Percentiles rank a stretch among this genome's conserved stretches.
phyloP scores from a whole-genome alignment of 1,284 basidiomycete genomes.

The Wallemia mellicola region DNA sequence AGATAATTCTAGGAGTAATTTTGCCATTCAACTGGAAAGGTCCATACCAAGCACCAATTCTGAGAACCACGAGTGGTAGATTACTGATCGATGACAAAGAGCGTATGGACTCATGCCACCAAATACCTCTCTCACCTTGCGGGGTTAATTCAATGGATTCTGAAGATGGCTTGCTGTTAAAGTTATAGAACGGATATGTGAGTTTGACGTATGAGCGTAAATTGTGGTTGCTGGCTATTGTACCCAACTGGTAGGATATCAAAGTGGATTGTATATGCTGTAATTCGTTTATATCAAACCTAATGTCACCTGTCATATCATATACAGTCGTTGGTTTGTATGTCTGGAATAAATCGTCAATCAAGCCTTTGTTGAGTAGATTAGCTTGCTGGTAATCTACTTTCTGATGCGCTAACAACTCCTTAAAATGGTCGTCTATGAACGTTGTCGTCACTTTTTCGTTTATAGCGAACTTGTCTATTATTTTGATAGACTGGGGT shows the following conservation, averaged over 20 bases:
- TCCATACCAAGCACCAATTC: not conserved
- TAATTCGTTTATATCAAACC: conserved; percentile 5
- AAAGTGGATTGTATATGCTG: conserved; percentile 1
- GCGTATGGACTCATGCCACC: not conserved
- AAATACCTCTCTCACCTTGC: not conserved
- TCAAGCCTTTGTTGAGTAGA: not conserved
- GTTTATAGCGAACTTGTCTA: not conserved
- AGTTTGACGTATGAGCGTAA: not conserved
- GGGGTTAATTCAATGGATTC: not conserved
- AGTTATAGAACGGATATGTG: not conserved
- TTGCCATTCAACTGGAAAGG: not conserved
- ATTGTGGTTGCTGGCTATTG: not conserved
- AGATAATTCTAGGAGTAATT: not conserved
- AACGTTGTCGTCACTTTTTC: not conserved
- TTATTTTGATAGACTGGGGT: not conserved
- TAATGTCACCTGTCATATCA: conserved; percentile 8
- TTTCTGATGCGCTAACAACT: not conserved
- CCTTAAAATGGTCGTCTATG: not conserved
- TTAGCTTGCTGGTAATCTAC: not conserved
- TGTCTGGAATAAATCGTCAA: not conserved
- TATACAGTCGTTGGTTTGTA: conserved; percentile 7
- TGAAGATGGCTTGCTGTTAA: not conserved
- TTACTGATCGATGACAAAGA: not conserved
- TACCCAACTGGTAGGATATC: not conserved
- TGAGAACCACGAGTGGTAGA: not conserved